A percentile compares a stretch with the other conserved stretches of the same genome.
phyloP scores from a whole-genome alignment of 148 eudicot species.

The Rhododendron williamsianum region DNA sequence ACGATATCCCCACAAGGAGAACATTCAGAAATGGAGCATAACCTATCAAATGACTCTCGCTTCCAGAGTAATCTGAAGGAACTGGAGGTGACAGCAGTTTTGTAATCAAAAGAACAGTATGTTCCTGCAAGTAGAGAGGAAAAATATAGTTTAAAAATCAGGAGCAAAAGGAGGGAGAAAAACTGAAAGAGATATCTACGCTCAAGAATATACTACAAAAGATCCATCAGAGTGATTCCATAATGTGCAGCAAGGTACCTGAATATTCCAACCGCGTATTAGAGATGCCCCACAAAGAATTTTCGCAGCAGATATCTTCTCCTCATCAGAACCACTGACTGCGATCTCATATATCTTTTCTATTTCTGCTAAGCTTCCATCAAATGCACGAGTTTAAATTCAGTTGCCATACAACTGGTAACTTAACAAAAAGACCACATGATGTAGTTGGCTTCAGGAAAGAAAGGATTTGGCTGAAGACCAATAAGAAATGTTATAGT shows the following conservation, averaged over 20 bases:
- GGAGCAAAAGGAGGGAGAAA: not conserved
- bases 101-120: constrained; percentile 54
- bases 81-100: constrained; percentile 75
- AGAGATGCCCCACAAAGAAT: constrained; percentile 90
- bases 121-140: constrained; percentile 51
- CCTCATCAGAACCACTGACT: constrained; percentile 71
- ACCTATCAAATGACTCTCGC: constrained; percentile 68
- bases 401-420: constrained; percentile 35
- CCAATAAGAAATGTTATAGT: not conserved
- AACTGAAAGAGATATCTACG: not conserved
- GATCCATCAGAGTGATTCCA: not conserved
- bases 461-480: constrained; percentile 11
- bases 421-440: constrained; percentile 15
- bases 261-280: constrained; percentile 93
- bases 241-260: constrained; percentile 41
- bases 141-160: constrained; percentile 8
- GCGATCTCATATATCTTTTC: constrained; percentile 87
- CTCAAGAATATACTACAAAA: not conserved
- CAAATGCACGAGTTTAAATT: constrained; percentile 40
- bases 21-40: constrained; percentile 73
- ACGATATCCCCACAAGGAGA: constrained; percentile 77
- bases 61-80: constrained; percentile 64
- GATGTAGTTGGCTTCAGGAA: constrained; percentile 18
- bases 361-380: constrained; percentile 90
- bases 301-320: constrained; percentile 71